These are phyloP conservation scores for Rutstroemia sp. DNA, from an alignment of 2,329 filamentous ascomycete genomes.

Conservation along the genomic window DNA sequence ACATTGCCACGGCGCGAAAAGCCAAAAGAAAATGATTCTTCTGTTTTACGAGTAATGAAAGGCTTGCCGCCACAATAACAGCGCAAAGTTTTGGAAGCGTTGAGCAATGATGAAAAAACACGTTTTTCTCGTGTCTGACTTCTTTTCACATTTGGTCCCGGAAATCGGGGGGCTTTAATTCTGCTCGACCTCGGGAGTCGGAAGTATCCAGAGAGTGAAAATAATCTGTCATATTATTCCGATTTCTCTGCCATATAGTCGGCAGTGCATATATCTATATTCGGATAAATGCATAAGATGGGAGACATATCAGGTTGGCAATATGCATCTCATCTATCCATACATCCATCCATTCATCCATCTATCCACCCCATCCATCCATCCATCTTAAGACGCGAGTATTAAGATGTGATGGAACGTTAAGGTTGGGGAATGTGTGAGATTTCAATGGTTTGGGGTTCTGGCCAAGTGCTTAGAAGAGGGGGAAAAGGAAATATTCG, in stretches of 20 bases:
- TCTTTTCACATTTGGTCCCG: neutral
- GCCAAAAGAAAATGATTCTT: too few species aligned
- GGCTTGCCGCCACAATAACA: neutral
- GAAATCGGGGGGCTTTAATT: neutral
- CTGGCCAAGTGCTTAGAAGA: too few species aligned
- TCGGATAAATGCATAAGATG: neutral
- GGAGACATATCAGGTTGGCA: neutral
- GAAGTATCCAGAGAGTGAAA: neutral
- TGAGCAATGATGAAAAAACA: neutral
- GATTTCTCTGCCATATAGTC: neutral
- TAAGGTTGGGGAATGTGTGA: too few species aligned
- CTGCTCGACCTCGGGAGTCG: neutral
- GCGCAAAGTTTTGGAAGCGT: neutral
- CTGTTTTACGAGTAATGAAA: neutral
- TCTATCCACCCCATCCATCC: too few species aligned
- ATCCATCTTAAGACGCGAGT: too few species aligned
- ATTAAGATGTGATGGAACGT: too few species aligned
- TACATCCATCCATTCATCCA: too few species aligned
- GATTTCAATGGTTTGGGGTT: too few species aligned
- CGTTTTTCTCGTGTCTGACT: neutral
- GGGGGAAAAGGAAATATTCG: too few species aligned
- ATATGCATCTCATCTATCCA: neutral
- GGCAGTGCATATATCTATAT: neutral
- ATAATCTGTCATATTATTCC: neutral
- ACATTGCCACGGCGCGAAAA: too few species aligned